Conservation (phyloP, 352 stramenopile species). For the Phytopythium helicoides region DNA sequence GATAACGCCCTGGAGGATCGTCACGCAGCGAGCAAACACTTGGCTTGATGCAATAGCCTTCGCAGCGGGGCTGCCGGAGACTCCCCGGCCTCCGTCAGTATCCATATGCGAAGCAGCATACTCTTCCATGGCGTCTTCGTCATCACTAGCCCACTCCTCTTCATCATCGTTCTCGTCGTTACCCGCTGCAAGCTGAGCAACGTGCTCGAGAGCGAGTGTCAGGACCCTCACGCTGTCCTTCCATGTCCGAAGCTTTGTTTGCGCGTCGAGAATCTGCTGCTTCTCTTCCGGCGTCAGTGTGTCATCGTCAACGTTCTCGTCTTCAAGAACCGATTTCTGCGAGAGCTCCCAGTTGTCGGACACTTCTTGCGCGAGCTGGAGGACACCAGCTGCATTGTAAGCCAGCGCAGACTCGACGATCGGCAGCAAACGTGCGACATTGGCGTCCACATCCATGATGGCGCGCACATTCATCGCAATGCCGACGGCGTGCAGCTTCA, state of each 20-base stretch:
- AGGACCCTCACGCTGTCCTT: slow-evolving; percentile 80
- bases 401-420: slow-evolving; percentile 68
- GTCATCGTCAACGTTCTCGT: slow-evolving; percentile 67
- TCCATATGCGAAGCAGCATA: slow-evolving; percentile 9
- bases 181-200: slow-evolving; percentile 57
- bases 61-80: slow-evolving; percentile 18
- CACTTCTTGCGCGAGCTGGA: slow-evolving; percentile 69
- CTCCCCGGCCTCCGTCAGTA: neutral
- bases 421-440: slow-evolving; percentile 65
- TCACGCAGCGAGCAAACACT: slow-evolving; percentile 52
- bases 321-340: slow-evolving; percentile 57
- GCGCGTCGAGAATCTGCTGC: slow-evolving; percentile 57
- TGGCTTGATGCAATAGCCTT: slow-evolving; percentile 42
- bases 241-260: slow-evolving; percentile 71
- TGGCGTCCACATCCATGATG: slow-evolving; percentile 72
- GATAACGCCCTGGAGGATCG: slow-evolving; percentile 77
- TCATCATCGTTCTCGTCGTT: slow-evolving; percentile 68
- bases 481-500: slow-evolving; percentile 59
- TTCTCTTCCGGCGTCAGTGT: slow-evolving; percentile 54
- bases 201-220: slow-evolving; percentile 71
- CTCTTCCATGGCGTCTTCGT: slow-evolving; percentile 88
- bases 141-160: slow-evolving; percentile 84
- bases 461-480: slow-evolving; percentile 77
- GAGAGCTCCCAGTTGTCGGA: slow-evolving; percentile 58
- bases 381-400: slow-evolving; percentile 76